Base-by-base conservation (phyloP, 495 filamentous ascomycete genomes). In the Trypethelium eluteriae region DNA sequence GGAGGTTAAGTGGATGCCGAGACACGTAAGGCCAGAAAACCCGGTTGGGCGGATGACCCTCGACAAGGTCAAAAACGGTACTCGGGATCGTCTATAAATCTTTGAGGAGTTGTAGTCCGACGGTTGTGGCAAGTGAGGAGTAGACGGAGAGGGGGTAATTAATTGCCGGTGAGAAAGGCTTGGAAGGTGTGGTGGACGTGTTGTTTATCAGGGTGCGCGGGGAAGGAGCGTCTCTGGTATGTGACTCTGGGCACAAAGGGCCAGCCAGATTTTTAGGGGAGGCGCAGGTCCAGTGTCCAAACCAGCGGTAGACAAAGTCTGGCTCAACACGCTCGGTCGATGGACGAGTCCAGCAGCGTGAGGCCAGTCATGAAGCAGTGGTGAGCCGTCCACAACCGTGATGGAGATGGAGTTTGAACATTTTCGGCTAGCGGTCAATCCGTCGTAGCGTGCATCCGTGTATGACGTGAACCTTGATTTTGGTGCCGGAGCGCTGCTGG, bases 161-260 rank as follows among this genome's bases (percentile, higher is more conserved):
- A 36, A 10, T 34, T 6, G 53, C 32, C 53, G 53, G 53, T 36
- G 53, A 59, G 53, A 25, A 25, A 25, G 25, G 25, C 25, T 25
- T 25, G 53, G 53, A 34, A 59, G 53, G 53, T 18, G 53, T 59
- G 53, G 32, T 10, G 53, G 53, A 59, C 53, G 53, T 59, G 53
- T 59, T 59, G 53, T 59, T 59, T 59, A 59, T 59, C 53, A 59
- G 3, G 53, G 53, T 59, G 53, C 53, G 53, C 53, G 53, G 53
- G 53, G 53, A 59, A 59, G 53, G 53, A 59, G 53, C 53, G 53
- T 59, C 53, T 59, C 18, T 59, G 53, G 53, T 59, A 59, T 59
- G 53, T 59, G 53, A 59, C 53, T 59, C 36, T 18, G 53, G 18
- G 53, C 53, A 36, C 32, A 34, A 10, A 25, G 53, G 3, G 32